phyloP scores from a whole-genome alignment of 768 basidiomycete species.

The Lactifluus echinatus region DNA sequence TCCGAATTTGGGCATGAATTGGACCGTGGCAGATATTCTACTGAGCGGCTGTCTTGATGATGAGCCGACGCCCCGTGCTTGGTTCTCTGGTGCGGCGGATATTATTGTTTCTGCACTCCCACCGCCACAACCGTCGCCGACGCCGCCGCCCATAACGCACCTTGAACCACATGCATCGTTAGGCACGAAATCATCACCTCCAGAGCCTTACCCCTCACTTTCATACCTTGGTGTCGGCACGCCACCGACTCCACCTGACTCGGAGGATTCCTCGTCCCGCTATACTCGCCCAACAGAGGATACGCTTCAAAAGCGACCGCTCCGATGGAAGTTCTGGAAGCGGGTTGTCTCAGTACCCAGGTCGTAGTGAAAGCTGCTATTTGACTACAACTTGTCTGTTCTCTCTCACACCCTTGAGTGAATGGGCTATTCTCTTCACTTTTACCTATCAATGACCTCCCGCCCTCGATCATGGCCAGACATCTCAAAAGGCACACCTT shows the following conservation, averaged over 20 bases:
- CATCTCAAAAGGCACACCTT: neutral
- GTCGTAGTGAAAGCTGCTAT: neutral
- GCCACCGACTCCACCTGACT: conserved; percentile 28
- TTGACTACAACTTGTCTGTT: neutral
- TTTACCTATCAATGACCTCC: neutral
- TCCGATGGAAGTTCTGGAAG: conserved; percentile 4
- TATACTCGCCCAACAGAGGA: neutral
- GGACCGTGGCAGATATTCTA: conserved; percentile 30
- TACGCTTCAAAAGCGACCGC: neutral
- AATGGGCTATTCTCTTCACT: neutral
- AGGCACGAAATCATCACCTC: neutral
- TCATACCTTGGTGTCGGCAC: neutral
- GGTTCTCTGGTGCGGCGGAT: conserved; percentile 28
- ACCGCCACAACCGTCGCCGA: neutral
- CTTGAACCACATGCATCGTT: neutral
- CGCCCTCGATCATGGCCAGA: neutral
- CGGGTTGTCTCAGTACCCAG: neutral
- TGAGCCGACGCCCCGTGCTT: conserved; percentile 23
- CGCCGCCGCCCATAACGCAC: neutral
- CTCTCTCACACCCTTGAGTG: too few relatives aligned
- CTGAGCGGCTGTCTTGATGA: conserved; percentile 31
- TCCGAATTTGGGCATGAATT: conserved; percentile 20
- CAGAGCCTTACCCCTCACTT: neutral
- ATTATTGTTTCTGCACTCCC: conserved; percentile 24
- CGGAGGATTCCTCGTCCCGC: conserved; percentile 18